phyloP scores from a whole-genome alignment of 306 rosid genomes.

The Dicorynia guianensis region DNA sequence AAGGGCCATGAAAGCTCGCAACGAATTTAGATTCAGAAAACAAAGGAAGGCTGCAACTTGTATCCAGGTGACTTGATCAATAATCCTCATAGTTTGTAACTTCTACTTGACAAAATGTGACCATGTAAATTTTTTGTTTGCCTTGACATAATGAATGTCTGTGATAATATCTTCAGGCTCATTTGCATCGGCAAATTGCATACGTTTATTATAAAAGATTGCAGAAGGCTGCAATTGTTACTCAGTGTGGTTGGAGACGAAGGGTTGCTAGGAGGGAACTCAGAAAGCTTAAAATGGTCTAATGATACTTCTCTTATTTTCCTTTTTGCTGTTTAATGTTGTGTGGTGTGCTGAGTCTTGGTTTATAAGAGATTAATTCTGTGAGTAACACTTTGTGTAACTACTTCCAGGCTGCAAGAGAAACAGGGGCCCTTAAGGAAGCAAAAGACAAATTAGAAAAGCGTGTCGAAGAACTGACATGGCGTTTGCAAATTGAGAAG shows the following conservation, averaged over 20 bases:
- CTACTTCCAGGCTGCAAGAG: slow-evolving; percentile 89
- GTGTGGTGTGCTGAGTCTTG: slow-evolving; percentile 32
- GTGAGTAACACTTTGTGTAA: slow-evolving; percentile 42
- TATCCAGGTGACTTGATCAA: slow-evolving; percentile 67
- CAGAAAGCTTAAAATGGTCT: slow-evolving; percentile 92
- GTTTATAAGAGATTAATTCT: slow-evolving; percentile 28
- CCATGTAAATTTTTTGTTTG: slow-evolving; percentile 18
- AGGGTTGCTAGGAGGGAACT: slow-evolving; percentile 97
- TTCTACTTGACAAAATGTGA: slow-evolving; percentile 27
- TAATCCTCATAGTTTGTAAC: slow-evolving; percentile 37
- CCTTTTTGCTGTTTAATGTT: slow-evolving; percentile 28
- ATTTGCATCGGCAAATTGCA: slow-evolving; percentile 69
- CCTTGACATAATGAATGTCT: slow-evolving; percentile 35
- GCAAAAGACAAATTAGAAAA: slow-evolving; percentile 98
- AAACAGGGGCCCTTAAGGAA: slow-evolving; percentile 98
- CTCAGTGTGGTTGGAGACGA: slow-evolving; percentile 97
- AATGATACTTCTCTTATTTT: slow-evolving; percentile 37
- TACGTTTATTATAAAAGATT: slow-evolving; percentile 79
- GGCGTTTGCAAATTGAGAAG: slow-evolving; percentile 99
- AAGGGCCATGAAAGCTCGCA: slow-evolving; percentile 98
- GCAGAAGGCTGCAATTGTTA: slow-evolving; percentile 79
- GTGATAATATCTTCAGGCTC: slow-evolving; percentile 68
- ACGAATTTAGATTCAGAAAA: slow-evolving; percentile 96
- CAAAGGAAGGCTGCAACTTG: slow-evolving; percentile 90
- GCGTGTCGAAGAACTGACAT: slow-evolving; percentile 99